Conservation (phyloP, 352 stramenopile species). For the Phytophthora meadii region DNA sequence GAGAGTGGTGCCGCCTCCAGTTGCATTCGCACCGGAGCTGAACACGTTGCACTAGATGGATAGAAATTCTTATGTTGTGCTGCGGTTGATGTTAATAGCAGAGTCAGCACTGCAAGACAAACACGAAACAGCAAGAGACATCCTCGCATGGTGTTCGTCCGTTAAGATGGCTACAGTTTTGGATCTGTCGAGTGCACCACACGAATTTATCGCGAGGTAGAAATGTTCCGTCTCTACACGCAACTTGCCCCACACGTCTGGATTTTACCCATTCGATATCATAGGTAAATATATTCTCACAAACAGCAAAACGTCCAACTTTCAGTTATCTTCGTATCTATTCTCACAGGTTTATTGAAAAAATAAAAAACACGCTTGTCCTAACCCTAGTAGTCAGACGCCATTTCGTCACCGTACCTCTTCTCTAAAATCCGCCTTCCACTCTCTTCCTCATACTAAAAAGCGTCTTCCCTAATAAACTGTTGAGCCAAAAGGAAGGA, state of each 20-base stretch:
- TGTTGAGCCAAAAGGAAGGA: constrained; percentile 4
- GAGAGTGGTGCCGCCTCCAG: constrained; percentile 19
- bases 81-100: background rate
- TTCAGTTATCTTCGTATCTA: too few relatives aligned
- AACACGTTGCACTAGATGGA: constrained; percentile 14
- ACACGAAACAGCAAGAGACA: constrained; percentile 6
- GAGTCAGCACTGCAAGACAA: constrained; percentile 1
- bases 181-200: constrained; percentile 1
- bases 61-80: background rate
- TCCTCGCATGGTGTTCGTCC: background rate
- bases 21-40: constrained; percentile 2
- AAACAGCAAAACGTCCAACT: background rate
- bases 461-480: too few relatives aligned
- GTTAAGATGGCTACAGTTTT: constrained; percentile 19
- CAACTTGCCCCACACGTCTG: background rate
- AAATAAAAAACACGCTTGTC: background rate
- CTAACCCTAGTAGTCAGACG: constrained; percentile 17
- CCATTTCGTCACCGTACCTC: constrained; percentile 2
- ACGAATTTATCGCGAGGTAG: constrained; percentile 2
- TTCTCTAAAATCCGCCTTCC: constrained; percentile 4
- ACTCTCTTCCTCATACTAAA: constrained; percentile 1
- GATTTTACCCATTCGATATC: background rate
- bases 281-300: background rate
- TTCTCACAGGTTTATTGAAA: too few relatives aligned
- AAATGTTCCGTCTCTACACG: background rate